Percentiles rank a stretch among this genome's conserved stretches.
Evolutionary conservation across 2,329 filamentous ascomycete species (phyloP).

Genomic region (Neurospora sp.): DNA sequence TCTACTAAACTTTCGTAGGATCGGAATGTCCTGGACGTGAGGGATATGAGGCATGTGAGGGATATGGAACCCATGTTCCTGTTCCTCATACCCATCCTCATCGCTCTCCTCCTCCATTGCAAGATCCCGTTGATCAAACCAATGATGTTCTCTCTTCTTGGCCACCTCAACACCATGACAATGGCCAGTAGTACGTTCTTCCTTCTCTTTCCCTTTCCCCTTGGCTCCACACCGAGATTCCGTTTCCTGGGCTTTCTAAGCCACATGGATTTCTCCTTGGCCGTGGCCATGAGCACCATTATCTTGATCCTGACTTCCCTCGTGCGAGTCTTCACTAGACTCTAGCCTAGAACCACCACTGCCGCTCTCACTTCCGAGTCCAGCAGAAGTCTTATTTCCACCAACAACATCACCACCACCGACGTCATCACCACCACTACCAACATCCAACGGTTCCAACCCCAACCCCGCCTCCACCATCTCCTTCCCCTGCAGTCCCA

Average conservation of each 20-base stretch:
- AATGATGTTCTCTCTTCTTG: not conserved
- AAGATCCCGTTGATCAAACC: not conserved
- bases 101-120: not conserved
- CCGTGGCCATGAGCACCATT: not conserved
- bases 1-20: not conserved
- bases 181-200: not conserved
- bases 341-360: not conserved
- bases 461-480: constrained; percentile 8
- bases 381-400: not conserved
- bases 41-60: not conserved
- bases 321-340: not conserved
- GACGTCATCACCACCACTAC: constrained; percentile 13
- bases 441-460: constrained; percentile 20
- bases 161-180: too few species aligned
- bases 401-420: not conserved
- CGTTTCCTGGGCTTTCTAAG: not conserved
- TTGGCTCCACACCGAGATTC: not conserved
- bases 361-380: not conserved
- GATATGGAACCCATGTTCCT: not conserved
- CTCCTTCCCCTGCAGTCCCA: not conserved
- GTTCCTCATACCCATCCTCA: not conserved
- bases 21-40: not conserved
- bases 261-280: not conserved
- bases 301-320: not conserved
- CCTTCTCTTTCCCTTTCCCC: not conserved